Base-by-base conservation (phyloP, 176 grass and related monocot species). In the Echinochloa phyllopogon region DNA sequence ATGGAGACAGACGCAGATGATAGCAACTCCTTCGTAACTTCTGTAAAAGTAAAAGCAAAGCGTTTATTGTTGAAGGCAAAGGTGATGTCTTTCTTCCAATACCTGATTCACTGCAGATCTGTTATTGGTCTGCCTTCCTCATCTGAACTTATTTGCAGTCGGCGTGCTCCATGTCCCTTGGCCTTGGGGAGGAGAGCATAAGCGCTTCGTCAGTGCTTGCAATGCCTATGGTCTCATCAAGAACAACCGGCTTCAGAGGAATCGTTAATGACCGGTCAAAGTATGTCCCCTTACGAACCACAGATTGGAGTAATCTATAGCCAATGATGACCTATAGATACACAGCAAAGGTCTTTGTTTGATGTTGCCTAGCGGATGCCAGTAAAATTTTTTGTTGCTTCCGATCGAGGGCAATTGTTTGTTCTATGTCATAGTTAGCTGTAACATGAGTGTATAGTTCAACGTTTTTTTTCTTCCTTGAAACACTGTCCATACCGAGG, bases 171-270 rank as follows among this genome's bases (percentile, higher is more conserved):
- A 79, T 97, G 62, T 93, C 92, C 67, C 83, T 97, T 87, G 88
- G 90, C 78, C 88, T 98, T 40, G 89, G 93, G 25, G 91, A 90
- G 38, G 87, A 96, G 80, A 80, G 89, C 10, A 84, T 95, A 83
- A 87, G 87, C 49, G 91, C 96, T 87, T 98, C 93, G 6, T 98
- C 96, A 1, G 93, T 94, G 70, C 91, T 95, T 70, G 91, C 86
- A 8, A 95, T 98, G 89, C 93, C 96, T 29, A 96, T 96, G 93
- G 89, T 92, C 20, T 95, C 93, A 58, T 98, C 96, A 61, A 91
- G 91, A 79, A 92, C 93, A 82, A 95, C 91, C 21, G 96, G 96
- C 48, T 98, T 95, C 81, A 87, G 91, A 80, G 87, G 84, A 78
- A 91, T 80, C 63, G 89, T 82, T 83, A 92, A 84, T 75, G 91